Evolutionary conservation across 306 rosid genomes (phyloP).

Genomic region (Rubus idaeus): DNA sequence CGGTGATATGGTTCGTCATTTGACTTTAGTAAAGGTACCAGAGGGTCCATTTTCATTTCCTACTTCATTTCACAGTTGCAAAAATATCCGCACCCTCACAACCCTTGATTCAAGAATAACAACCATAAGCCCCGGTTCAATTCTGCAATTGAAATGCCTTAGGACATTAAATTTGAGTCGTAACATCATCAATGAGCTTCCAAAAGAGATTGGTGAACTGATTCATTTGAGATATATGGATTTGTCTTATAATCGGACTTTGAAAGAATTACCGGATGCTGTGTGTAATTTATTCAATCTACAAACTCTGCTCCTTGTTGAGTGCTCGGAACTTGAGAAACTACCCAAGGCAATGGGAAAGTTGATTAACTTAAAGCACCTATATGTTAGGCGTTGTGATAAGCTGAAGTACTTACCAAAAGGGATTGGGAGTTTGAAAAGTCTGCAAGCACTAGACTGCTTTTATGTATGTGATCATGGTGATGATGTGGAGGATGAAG

Average conservation of each 20-base stretch:
- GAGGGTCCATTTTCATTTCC: too few relatives aligned
- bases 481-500: background rate
- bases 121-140: too few relatives aligned
- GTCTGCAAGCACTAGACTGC: background rate
- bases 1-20: background rate
- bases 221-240: background rate
- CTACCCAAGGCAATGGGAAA: conserved; percentile 5
- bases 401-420: background rate
- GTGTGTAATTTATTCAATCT: background rate
- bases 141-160: background rate
- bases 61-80: background rate
- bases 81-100: background rate
- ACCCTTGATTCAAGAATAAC: background rate
- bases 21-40: background rate
- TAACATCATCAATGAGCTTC: rapidly evolving
- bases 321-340: rapidly evolving
- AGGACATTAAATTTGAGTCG: background rate
- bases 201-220: background rate
- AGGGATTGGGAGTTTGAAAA: background rate
- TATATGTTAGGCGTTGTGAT: rapidly evolving
- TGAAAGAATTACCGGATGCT: background rate
- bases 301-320: background rate
- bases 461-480: background rate
- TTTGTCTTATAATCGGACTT: rapidly evolving
- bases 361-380: background rate